Base-by-base conservation (phyloP, 768 basidiomycete genomes). In the Pilatotrama ljubarskyi region DNA sequence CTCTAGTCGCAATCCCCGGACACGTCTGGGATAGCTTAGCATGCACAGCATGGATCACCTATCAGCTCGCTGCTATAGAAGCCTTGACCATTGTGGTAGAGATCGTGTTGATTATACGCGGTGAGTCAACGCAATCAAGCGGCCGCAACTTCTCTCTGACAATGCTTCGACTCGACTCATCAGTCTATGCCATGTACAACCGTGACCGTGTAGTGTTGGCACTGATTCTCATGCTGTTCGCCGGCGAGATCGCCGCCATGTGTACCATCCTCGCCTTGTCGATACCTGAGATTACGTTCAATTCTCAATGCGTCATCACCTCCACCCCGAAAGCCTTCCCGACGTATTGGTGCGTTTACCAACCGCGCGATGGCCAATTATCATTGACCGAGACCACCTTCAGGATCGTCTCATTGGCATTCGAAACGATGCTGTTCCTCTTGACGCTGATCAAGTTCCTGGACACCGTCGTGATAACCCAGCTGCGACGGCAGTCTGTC, bases 181-280 rank as follows among this genome's bases (percentile, higher is more conserved):
- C 29, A 63, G 62, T 63, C 8, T 63, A 55, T 40, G 62, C 42
- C 9, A 54, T 63, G 57, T 63, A 43, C 58, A 51, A 55, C 18
- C 51, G 63, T 18, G 52, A 57, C 17, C 32, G 50, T 17, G 17
- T 22, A 5, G 20, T 64, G 8, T 22, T 52, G 3, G 17, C 20
- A 3, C 29, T 51, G 2, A 35, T 64, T 13, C 32, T 43, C 4
- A 4, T 49, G 7, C 55, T 64, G 13, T 64, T 59, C 54, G 15
- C 41, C 13, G 58, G 24, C 4, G 63, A 60, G 35, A 24, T 57
- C n/a, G 44, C 32, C 9, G 40, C 32, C 0, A 56, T 64, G 63
- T 50, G 50, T 26, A 55, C 53, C 1, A 38, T 58, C 2, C 41
- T 56, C 5, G 49, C 22, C 22, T 14, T 64, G 18, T 54, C 48